Conservation (phyloP, 345 rosid species). For the Conringia planisiliqua region DNA sequence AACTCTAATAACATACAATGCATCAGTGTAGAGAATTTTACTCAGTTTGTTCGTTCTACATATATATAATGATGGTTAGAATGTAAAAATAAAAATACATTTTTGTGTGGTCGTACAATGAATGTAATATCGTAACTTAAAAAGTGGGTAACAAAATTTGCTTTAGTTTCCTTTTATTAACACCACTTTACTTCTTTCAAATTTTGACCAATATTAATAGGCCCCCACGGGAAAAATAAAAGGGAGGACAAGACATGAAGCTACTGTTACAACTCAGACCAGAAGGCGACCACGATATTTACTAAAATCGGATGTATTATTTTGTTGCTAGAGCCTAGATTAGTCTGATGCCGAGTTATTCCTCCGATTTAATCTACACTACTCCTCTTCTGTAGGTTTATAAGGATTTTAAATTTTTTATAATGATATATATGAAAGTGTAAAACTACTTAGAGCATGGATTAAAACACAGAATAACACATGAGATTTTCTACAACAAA, state of each 20-base stretch:
- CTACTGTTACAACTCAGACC: neutral
- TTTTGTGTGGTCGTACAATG: slow-evolving; percentile 2
- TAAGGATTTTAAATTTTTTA: neutral
- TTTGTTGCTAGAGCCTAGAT: neutral
- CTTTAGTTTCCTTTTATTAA: slow-evolving; percentile 15
- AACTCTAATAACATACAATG: no score
- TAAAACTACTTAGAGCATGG: no score
- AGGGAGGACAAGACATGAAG: slow-evolving; percentile 1
- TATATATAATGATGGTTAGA: neutral
- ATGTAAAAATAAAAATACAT: neutral
- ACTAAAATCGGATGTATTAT: neutral
- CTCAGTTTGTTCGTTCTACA: neutral
- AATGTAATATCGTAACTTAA: neutral
- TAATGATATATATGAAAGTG: neutral
- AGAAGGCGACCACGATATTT: neutral
- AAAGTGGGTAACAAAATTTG: slow-evolving; percentile 2
- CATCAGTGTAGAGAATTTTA: no score
- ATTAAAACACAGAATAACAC: no score
- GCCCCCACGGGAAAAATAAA: neutral
- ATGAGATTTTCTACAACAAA: no score
- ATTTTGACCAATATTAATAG: slow-evolving; percentile 22
- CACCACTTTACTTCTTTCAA: slow-evolving; percentile 21
- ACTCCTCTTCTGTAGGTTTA: neutral
- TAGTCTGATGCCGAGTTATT: neutral
- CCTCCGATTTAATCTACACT: neutral